These are phyloP conservation scores for Heterobasidion occidentale DNA, from an alignment of 1,284 basidiomycete species.

Conservation along the genomic window DNA sequence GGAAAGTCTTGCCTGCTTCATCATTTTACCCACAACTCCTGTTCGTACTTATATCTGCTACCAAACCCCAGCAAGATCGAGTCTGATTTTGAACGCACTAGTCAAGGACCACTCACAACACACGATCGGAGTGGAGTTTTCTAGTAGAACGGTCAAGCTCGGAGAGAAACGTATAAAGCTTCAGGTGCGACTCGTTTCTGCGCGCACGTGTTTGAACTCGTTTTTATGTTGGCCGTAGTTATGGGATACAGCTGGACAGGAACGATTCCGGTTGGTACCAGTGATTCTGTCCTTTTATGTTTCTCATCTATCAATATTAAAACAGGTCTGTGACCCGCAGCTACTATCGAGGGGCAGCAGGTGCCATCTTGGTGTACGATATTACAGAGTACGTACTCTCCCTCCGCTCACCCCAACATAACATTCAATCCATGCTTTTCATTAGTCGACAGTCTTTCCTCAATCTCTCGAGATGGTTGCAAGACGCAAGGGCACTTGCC, in stretches of 20 bases:
- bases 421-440: constrained; percentile 8
- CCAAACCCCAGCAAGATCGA: constrained; percentile 1
- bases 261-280: constrained; percentile 71
- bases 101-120: constrained; percentile 97
- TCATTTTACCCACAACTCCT: constrained; percentile 92
- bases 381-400: constrained; percentile 75
- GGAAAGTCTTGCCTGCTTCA: constrained; percentile 96
- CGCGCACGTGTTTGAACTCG: background rate
- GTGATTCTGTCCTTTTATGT: background rate
- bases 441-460: constrained; percentile 72
- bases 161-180: constrained; percentile 93
- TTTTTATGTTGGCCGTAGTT: constrained; percentile 41
- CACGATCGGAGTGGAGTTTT: constrained; percentile 96
- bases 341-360: constrained; percentile 94
- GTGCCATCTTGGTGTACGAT: constrained; percentile 93
- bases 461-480: constrained; percentile 82
- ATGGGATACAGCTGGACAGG: constrained; percentile 98
- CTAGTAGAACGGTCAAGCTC: constrained; percentile 80
- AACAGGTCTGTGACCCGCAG: constrained; percentile 89
- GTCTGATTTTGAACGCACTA: constrained; percentile 23
- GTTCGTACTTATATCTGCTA: constrained; percentile 40
- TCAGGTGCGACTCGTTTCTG: constrained; percentile 51
- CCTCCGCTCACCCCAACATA: background rate
- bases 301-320: background rate
- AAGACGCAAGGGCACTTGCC: constrained; percentile 84